Evolutionary conservation across 2,329 filamentous ascomycete genomes (phyloP).

Genomic region (Sclerotinia nivalis): DNA sequence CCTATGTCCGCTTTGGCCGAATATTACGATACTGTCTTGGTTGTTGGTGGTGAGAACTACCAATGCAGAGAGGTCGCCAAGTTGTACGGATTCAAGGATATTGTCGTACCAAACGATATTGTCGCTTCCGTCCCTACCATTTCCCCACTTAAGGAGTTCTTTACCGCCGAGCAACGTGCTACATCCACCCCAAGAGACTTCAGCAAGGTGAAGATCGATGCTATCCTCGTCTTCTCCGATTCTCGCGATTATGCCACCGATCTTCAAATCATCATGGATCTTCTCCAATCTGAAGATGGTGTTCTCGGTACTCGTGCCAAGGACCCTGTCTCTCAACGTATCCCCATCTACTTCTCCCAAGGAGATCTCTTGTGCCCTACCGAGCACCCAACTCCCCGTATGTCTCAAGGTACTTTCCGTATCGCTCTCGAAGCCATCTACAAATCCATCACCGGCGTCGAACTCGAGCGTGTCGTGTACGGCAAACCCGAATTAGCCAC

Average conservation of each 20-base stretch:
- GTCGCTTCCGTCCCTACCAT: constrained; percentile 68
- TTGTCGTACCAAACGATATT: constrained; percentile 73
- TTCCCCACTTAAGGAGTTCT: constrained; percentile 64
- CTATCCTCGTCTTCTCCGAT: constrained; percentile 74
- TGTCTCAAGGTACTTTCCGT: constrained; percentile 75
- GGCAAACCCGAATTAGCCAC: constrained; percentile 73
- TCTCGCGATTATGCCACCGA: constrained; percentile 73
- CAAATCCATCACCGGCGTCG: constrained; percentile 66
- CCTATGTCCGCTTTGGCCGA: constrained; percentile 70
- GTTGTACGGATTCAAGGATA: constrained; percentile 72
- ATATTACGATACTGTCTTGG: constrained; percentile 72
- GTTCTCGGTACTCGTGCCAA: constrained; percentile 63
- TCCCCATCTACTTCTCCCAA: constrained; percentile 74
- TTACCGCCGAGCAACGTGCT: constrained; percentile 66
- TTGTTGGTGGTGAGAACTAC: constrained; percentile 74
- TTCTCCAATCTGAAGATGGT: constrained; percentile 68
- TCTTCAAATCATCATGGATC: constrained; percentile 75
- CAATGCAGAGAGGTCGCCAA: constrained; percentile 72
- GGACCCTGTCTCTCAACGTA: constrained; percentile 64
- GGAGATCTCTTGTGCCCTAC: constrained; percentile 65
- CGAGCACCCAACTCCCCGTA: constrained; percentile 64
- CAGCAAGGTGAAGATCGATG: constrained; percentile 69
- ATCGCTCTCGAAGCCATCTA: constrained; percentile 74
- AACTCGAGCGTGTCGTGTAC: constrained; percentile 74
- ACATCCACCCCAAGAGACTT: constrained; percentile 64